Percentiles rank a stretch among this genome's conserved stretches.
Conservation (phyloP, 768 basidiomycete genomes). For the Auriculariales sp. region DNA sequence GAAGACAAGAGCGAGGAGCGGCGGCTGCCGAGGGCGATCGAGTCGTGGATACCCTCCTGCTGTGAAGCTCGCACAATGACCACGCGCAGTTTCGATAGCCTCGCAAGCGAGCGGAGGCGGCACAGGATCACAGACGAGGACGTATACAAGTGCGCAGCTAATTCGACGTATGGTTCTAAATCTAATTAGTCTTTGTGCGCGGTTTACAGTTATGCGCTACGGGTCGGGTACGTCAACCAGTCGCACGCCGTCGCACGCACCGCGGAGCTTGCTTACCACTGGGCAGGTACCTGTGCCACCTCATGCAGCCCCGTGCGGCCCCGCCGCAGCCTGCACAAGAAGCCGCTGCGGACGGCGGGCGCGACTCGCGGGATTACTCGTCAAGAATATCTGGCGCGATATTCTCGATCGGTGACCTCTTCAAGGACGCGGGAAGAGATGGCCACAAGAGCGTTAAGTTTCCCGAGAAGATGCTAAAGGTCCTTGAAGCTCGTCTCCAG, state of each 20-base stretch:
- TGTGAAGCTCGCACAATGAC: conserved; percentile 20
- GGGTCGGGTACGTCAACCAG: conserved; percentile 55
- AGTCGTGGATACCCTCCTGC: no score
- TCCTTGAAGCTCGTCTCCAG: conserved; percentile 78
- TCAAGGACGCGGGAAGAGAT: conserved; percentile 55
- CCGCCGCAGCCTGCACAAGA: conserved; percentile 39
- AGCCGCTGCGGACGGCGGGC: conserved; percentile 2
- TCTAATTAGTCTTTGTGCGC: conserved; percentile 3
- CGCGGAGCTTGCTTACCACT: conserved; percentile 8
- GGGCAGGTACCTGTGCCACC: conserved; percentile 53
- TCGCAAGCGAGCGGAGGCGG: conserved; percentile 57
- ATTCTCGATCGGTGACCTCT: conserved; percentile 58
- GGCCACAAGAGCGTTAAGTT: conserved; percentile 81
- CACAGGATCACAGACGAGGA: conserved; percentile 75
- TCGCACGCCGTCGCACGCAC: conserved; percentile 3
- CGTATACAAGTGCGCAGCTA: conserved; percentile 54
- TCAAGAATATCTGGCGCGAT: conserved; percentile 53
- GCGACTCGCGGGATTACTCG: conserved; percentile 49
- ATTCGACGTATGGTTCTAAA: conserved; percentile 8
- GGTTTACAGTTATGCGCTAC: conserved; percentile 52
- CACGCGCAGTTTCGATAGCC: conserved; percentile 60
- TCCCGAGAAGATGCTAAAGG: conserved; percentile 86
- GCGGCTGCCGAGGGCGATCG: no score
- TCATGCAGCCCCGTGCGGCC: conserved; percentile 17
- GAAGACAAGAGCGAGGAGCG: no score